Conservation (phyloP, 768 basidiomycete genomes). For the Naganishia kalamii region DNA sequence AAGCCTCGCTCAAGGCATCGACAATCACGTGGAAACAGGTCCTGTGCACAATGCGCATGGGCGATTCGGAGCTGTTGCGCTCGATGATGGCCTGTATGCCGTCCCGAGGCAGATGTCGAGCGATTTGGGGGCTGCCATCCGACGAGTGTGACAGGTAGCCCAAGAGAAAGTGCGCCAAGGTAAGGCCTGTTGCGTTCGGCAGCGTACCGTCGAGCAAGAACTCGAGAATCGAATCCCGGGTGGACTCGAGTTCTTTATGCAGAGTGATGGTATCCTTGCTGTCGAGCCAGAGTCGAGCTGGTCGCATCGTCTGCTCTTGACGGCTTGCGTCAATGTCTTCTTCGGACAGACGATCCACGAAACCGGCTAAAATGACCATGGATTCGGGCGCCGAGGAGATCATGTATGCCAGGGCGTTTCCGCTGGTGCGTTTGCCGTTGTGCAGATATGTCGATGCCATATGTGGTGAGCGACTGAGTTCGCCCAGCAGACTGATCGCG, state of each 20-base stretch:
- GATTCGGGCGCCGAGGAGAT: constrained; percentile 16
- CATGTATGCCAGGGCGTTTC: constrained; percentile 18
- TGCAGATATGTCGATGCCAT: constrained; percentile 13
- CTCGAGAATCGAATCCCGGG: constrained; percentile 11
- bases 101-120: not conserved
- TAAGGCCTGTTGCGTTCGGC: not conserved
- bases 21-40: constrained; percentile 23
- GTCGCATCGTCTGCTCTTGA: constrained; percentile 12
- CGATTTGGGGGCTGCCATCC: not conserved
- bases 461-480: constrained; percentile 17
- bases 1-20: not conserved
- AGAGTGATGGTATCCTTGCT: not conserved
- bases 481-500: constrained; percentile 10
- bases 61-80: not conserved
- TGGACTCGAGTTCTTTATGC: not conserved
- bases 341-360: constrained; percentile 17
- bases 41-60: not conserved
- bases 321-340: not conserved
- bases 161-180: constrained; percentile 20
- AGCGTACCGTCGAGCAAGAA: constrained; percentile 20
- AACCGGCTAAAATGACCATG: constrained; percentile 20
- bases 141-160: constrained; percentile 5
- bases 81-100: constrained; percentile 15
- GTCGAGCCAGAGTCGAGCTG: constrained; percentile 1
- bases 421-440: constrained; percentile 17